A percentile compares a stretch with the other conserved stretches of the same genome.
phyloP scores from a whole-genome alignment of 1,284 basidiomycete genomes.

The Cryptococcus amylolentus region DNA sequence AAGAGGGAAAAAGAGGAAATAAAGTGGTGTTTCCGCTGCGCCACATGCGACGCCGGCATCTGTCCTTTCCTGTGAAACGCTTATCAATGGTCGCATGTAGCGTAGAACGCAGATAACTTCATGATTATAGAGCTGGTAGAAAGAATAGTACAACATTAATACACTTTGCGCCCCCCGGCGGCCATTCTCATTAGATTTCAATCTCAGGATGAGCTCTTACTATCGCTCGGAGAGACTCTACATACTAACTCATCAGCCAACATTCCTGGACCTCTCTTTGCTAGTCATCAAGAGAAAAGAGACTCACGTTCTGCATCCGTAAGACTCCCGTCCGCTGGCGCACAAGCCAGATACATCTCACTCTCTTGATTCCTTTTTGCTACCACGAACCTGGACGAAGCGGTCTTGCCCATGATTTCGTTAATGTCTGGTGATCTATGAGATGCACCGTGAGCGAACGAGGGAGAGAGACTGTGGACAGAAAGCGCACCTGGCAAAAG shows the following conservation, averaged over 20 bases:
- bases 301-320: slow-evolving; percentile 41
- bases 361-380: slow-evolving; percentile 15
- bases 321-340: slow-evolving; percentile 33
- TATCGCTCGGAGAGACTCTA: neutral
- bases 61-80: too few relatives aligned
- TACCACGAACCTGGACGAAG: slow-evolving; percentile 22
- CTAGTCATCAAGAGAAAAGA: neutral
- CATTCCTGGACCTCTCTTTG: neutral
- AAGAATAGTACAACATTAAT: too few relatives aligned
- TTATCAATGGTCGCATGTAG: too few relatives aligned
- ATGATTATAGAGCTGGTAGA: too few relatives aligned
- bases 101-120: too few relatives aligned
- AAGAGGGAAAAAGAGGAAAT: too few relatives aligned
- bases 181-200: neutral
- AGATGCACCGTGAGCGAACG: neutral
- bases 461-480: neutral
- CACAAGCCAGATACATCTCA: slow-evolving; percentile 32
- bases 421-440: slow-evolving; percentile 10
- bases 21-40: too few relatives aligned
- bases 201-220: neutral
- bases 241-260: neutral
- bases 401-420: slow-evolving; percentile 28
- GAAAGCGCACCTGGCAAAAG: slow-evolving; percentile 12
- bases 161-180: too few relatives aligned
- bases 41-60: too few relatives aligned